Conservation (phyloP, 2,329 filamentous ascomycete genomes). For the Tolypocladium tropicale region DNA sequence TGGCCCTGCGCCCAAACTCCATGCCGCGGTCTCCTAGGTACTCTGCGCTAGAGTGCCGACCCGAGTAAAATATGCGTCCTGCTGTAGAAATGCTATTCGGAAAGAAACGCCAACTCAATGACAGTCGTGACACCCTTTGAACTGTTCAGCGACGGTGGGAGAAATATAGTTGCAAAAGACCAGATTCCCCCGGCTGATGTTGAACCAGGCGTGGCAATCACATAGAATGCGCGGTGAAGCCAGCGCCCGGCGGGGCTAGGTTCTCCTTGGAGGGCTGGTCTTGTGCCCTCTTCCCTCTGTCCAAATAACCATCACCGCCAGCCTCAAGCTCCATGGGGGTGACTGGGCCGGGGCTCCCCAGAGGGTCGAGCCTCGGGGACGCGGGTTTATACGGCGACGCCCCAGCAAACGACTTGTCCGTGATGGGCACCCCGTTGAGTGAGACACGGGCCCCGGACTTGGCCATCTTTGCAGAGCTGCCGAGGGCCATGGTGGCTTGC, state of each 20-base stretch:
- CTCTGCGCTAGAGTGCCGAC: neutral
- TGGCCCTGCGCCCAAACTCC: neutral
- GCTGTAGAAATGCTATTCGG: neutral
- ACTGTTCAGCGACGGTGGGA: neutral
- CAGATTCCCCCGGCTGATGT: neutral
- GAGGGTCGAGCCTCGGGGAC: constrained; percentile 38
- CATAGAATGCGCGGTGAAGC: neutral
- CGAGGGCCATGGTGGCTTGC: constrained; percentile 38
- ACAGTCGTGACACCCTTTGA: neutral
- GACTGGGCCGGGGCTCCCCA: constrained; percentile 50
- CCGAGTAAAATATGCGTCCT: neutral
- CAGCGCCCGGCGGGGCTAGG: neutral
- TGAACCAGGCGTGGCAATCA: neutral
- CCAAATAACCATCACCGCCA: constrained; percentile 26
- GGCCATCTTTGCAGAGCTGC: constrained; percentile 14
- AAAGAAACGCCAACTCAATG: neutral
- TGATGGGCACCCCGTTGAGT: constrained; percentile 23
- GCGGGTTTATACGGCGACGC: constrained; percentile 33
- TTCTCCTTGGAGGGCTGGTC: neutral
- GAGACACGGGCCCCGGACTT: constrained; percentile 17
- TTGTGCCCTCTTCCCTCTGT: constrained; percentile 3
- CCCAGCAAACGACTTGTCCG: constrained; percentile 27
- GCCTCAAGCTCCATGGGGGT: constrained; percentile 48
- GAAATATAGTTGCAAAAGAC: neutral
- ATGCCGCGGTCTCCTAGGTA: neutral